phyloP scores from a whole-genome alignment of 176 grass and related monocot species.

The Oropetium thomaeum region DNA sequence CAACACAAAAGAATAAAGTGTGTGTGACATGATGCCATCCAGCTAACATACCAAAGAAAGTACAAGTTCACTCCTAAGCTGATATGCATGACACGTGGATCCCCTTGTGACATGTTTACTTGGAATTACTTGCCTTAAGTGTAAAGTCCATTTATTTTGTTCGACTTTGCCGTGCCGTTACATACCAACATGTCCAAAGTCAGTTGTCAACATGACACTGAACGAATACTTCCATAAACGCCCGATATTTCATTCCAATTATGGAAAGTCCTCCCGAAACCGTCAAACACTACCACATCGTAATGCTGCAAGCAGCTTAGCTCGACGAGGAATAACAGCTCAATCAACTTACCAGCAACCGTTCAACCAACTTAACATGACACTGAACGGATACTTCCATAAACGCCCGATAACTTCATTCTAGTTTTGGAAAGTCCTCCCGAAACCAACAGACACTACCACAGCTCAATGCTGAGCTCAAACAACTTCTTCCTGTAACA shows the following conservation, averaged over 20 bases:
- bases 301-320: conserved; percentile 2
- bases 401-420: not conserved
- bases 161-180: not conserved
- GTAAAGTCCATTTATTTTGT: not conserved
- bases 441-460: not conserved
- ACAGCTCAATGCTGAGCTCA: not conserved
- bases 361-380: not conserved
- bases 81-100: conserved; percentile 5
- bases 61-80: not conserved
- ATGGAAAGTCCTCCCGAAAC: not conserved
- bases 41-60: not conserved
- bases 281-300: not conserved
- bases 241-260: not conserved
- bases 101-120: not conserved
- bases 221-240: not conserved
- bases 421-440: not conserved
- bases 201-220: not conserved
- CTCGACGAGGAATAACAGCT: not conserved
- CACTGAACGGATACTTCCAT: not conserved
- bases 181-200: no score
- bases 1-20: not conserved
- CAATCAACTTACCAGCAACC: not conserved
- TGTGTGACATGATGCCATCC: not conserved
- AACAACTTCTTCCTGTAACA: not conserved
- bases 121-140: not conserved